Percentiles rank a stretch among this genome's conserved stretches.
phyloP scores from a whole-genome alignment of 2,329 filamentous ascomycete species.

The Aspergillus fumigatus region DNA sequence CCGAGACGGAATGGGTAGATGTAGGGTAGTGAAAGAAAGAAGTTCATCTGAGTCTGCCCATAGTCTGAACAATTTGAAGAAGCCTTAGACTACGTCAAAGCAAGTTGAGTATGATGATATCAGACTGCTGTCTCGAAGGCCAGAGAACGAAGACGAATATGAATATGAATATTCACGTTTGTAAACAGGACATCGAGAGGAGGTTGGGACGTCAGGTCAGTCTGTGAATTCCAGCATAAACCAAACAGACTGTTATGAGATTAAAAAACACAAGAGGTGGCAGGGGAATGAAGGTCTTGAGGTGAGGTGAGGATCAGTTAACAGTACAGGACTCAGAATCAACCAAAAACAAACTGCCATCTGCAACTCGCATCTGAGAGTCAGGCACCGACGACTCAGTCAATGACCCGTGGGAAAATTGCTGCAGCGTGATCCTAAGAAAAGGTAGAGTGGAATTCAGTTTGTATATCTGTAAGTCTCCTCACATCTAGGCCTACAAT shows the following conservation, averaged over 20 bases:
- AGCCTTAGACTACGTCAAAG: neutral
- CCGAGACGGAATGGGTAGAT: neutral
- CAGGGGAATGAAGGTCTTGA: neutral
- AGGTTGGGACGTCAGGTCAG: neutral
- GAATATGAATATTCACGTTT: neutral
- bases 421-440: neutral
- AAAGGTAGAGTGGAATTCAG: neutral
- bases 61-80: neutral
- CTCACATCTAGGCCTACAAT: neutral
- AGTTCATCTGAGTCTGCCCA: neutral
- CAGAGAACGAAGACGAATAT: neutral
- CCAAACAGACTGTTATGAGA: neutral
- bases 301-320: neutral
- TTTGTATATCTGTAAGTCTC: neutral
- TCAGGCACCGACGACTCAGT: neutral
- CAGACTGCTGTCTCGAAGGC: neutral
- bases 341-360: neutral
- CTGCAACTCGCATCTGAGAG: too few relatives aligned
- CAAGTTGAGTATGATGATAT: neutral
- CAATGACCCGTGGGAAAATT: neutral
- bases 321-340: neutral
- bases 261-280: neutral
- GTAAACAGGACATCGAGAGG: neutral
- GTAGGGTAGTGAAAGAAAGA: neutral
- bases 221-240: neutral